Conservation (phyloP, 495 filamentous ascomycete genomes). For the Penicillium malachiteum region DNA sequence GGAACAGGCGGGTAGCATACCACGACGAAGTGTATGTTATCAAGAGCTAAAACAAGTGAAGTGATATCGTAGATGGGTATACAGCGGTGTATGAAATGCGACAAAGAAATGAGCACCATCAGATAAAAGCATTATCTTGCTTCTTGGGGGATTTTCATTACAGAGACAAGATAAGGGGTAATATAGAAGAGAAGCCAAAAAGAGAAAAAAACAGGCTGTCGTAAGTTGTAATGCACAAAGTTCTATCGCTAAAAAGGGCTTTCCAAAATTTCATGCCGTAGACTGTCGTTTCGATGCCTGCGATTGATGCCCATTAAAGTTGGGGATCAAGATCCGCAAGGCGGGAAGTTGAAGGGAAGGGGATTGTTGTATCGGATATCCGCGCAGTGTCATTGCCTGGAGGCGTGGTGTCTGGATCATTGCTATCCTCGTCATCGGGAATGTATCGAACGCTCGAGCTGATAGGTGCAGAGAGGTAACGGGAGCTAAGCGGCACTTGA, state of each 20-base stretch:
- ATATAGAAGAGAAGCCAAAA: conserved; percentile 6
- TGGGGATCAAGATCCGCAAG: conserved; percentile 11
- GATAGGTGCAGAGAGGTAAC: conserved; percentile 55
- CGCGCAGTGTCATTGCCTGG: conserved; percentile 30
- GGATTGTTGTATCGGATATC: conserved; percentile 12
- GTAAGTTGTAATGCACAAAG: conserved; percentile 23
- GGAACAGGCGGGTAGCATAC: too few relatives aligned
- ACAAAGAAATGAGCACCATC: not conserved
- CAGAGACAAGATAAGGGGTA: conserved; percentile 1
- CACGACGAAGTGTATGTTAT: not conserved
- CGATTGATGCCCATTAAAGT: conserved; percentile 1
- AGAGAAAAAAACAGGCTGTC: conserved; percentile 17
- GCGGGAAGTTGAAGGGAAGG: not conserved
- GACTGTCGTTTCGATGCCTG: conserved; percentile 26
- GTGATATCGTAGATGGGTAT: conserved; percentile 23
- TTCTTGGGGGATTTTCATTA: conserved; percentile 14
- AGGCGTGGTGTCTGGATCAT: conserved; percentile 16
- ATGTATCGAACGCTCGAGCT: conserved; percentile 51
- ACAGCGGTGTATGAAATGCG: conserved; percentile 13
- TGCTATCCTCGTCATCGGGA: conserved; percentile 46
- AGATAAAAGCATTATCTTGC: conserved; percentile 2
- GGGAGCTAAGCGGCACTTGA: conserved; percentile 76
- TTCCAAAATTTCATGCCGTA: conserved; percentile 21
- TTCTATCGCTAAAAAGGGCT: conserved; percentile 28
- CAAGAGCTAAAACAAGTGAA: conserved; percentile 1